Conservation (phyloP, 306 rosid genomes). For the Amphicarpaea edgeworthii region DNA sequence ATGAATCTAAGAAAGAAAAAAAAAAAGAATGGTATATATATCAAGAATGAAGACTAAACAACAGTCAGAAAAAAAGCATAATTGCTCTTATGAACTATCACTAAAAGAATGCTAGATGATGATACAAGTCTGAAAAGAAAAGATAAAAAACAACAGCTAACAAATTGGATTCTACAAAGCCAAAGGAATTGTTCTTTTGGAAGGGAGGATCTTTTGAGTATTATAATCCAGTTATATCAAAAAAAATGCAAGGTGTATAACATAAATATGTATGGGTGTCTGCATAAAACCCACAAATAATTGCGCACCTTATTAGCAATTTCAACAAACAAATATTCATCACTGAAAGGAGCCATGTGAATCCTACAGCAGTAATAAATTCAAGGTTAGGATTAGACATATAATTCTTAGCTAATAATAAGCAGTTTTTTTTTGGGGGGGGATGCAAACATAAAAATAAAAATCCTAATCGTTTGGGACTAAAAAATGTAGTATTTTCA, state of each 20-base stretch:
- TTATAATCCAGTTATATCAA: no score
- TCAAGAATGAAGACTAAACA: neutral
- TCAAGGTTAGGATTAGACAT: constrained; percentile 43
- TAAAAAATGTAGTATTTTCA: neutral
- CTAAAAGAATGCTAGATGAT: no score
- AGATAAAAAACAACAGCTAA: neutral
- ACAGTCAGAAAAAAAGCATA: neutral
- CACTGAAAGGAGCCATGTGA: constrained; percentile 97
- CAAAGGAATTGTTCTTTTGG: neutral
- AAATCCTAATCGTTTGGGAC: constrained; percentile 17
- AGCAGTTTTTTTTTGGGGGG: neutral
- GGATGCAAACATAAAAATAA: constrained; percentile 19
- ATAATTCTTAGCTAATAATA: neutral
- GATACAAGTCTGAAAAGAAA: constrained; percentile 7
- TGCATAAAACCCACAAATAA: neutral
- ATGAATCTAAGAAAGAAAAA: neutral
- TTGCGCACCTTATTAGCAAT: constrained; percentile 82
- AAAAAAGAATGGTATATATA: no score
- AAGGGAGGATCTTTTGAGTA: no score
- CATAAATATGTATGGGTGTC: neutral
- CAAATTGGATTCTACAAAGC: neutral
- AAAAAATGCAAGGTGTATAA: no score
- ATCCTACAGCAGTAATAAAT: constrained; percentile 65
- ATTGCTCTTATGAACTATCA: neutral
- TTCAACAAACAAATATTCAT: constrained; percentile 85